Percentiles rank a stretch among this genome's conserved stretches.
These are phyloP conservation scores for Lentinula aciculospora DNA, from an alignment of 768 basidiomycete species.

Conservation along the genomic window DNA sequence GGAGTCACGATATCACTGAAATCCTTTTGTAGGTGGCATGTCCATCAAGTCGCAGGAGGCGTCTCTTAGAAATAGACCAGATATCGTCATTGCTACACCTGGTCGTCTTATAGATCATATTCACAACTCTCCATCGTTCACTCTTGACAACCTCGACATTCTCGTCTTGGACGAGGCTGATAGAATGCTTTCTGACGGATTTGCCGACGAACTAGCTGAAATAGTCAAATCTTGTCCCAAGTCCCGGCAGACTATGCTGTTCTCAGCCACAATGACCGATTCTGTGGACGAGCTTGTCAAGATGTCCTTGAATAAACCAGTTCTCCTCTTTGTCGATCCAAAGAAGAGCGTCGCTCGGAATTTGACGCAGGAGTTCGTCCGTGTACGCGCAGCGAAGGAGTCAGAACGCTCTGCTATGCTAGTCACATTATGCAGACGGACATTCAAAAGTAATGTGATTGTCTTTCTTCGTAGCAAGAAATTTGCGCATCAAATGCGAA, in stretches of 20 bases:
- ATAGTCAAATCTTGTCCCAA: slow-evolving; percentile 87
- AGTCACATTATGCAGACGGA: slow-evolving; percentile 79
- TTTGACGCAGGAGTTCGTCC: slow-evolving; percentile 91
- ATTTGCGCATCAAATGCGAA: slow-evolving; percentile 93
- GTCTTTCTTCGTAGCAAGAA: slow-evolving; percentile 97
- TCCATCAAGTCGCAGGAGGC: slow-evolving; percentile 91
- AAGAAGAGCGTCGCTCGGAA: slow-evolving; percentile 83
- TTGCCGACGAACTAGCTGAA: slow-evolving; percentile 90
- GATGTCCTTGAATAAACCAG: slow-evolving; percentile 89
- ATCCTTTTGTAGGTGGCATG: slow-evolving; percentile 62
- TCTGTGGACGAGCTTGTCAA: slow-evolving; percentile 89
- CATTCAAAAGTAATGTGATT: slow-evolving; percentile 79
- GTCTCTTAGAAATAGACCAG: slow-evolving; percentile 79
- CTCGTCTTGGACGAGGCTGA: slow-evolving; percentile 97
- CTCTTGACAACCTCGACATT: slow-evolving; percentile 87
- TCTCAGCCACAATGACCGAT: slow-evolving; percentile 99
- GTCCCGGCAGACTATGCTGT: slow-evolving; percentile 95
- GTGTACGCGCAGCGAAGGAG: slow-evolving; percentile 79
- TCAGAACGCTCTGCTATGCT: slow-evolving; percentile 73
- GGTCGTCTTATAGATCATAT: slow-evolving; percentile 98
- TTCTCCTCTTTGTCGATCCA: slow-evolving; percentile 92
- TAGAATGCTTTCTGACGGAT: slow-evolving; percentile 93
- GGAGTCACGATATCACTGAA: not conserved
- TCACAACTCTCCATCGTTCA: slow-evolving; percentile 90
- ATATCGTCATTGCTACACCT: slow-evolving; percentile 93